Conservation (phyloP, 2,329 filamentous ascomycete genomes). For the Coccinonectria pachysandricola region DNA sequence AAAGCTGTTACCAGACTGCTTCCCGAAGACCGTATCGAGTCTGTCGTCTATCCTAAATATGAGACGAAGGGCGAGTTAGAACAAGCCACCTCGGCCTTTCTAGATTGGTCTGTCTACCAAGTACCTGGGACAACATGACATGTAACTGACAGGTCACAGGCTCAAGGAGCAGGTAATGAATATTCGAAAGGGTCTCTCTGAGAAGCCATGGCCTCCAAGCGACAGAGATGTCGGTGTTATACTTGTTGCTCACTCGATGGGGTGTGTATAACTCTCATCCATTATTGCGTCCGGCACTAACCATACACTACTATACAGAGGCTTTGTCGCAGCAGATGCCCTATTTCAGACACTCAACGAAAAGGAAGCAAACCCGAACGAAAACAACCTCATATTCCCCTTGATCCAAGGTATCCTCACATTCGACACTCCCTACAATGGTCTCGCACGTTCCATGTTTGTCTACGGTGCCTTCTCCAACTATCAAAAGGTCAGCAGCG, state of each 20-base stretch:
- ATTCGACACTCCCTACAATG: conserved; percentile 79
- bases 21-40: conserved; percentile 48
- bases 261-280: conserved; percentile 27
- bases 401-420: conserved; percentile 70
- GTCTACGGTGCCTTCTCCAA: conserved; percentile 51
- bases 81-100: conserved; percentile 33
- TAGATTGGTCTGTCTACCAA: conserved; percentile 31
- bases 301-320: conserved; percentile 30
- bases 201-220: conserved; percentile 65
- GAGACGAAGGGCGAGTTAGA: conserved; percentile 61
- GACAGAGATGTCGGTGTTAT: conserved; percentile 74
- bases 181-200: conserved; percentile 56
- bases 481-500: conserved; percentile 45
- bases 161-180: conserved; percentile 75
- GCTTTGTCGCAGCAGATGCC: conserved; percentile 75
- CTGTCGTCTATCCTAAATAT: conserved; percentile 59
- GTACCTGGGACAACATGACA: background rate
- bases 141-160: conserved; percentile 31
- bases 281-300: conserved; percentile 1
- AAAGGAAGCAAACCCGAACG: conserved; percentile 31
- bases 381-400: conserved; percentile 55
- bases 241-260: conserved; percentile 76
- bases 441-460: conserved; percentile 49
- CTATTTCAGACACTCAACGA: conserved; percentile 64
- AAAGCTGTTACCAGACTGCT: conserved; percentile 47